Evolutionary conservation across 306 rosid species (phyloP).

Genomic region (Cicer cuneatum): DNA sequence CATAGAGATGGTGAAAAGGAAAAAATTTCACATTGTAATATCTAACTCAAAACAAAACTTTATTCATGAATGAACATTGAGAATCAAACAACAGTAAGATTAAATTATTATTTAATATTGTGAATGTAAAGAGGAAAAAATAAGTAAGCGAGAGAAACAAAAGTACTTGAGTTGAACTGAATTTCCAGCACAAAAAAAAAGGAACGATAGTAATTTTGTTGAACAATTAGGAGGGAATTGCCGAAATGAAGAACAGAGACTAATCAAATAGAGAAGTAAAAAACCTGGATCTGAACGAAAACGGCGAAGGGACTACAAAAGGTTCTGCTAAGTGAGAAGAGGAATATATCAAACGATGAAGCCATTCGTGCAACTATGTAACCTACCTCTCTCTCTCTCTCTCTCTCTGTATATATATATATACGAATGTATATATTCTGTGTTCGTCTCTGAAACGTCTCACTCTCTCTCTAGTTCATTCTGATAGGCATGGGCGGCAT

Average conservation of each 20-base stretch:
- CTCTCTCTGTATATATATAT: not conserved
- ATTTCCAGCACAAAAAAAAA: constrained; percentile 2
- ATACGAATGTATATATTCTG: not conserved
- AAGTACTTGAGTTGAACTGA: not conserved
- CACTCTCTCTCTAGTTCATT: constrained; percentile 28
- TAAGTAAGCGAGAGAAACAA: not conserved
- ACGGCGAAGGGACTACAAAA: constrained; percentile 69
- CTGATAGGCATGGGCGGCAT: not conserved
- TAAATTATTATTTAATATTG: not conserved
- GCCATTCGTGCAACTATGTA: constrained; percentile 44
- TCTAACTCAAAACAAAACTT: not conserved
- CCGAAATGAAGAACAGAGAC: not conserved
- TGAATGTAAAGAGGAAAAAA: not conserved
- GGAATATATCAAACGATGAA: constrained; percentile 65
- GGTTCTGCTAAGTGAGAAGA: constrained; percentile 66
- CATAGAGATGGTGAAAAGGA: not conserved
- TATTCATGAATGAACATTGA: not conserved
- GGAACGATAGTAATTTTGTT: not conserved
- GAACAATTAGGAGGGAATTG: constrained; percentile 10
- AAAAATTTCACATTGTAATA: constrained; percentile 14
- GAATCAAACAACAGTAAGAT: constrained; percentile 15
- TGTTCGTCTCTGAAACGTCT: constrained; percentile 6
- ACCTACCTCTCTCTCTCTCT: not conserved
- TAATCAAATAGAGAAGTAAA: not conserved
- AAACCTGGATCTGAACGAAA: constrained; percentile 92